Evolutionary conservation across 306 rosid species (phyloP), one percentile per base, ranked within the genome.

Genomic region (Gillenia trifoliata): DNA sequence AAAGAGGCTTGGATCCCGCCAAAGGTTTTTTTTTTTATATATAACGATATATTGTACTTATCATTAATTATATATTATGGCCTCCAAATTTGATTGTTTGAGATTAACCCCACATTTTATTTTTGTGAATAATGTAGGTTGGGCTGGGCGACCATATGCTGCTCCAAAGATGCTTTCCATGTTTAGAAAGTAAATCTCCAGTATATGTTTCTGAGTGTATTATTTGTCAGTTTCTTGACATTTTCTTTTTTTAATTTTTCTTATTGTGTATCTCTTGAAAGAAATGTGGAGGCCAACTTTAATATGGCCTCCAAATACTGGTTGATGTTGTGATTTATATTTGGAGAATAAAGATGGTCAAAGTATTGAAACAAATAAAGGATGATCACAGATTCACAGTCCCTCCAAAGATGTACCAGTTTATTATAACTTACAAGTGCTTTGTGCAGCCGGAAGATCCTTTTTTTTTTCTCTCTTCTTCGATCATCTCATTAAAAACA

Each of bases 1-100:
- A 49, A 4, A 50, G 76, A 31, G 81, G 85, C 34, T 45, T 72
- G 2, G 81, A 81, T 33, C 80, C 83, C 50, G 16, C 76, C 11
- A 80, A 70, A 55, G 83, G 80, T 50, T 70, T 8, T 6, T 8
- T 30, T 34, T 38, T 38, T 38, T 11, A 9, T 8, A 38, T 38
- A n/a, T n/a, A 28, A 69, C 29, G 28, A 10, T 7, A 8, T n/a
- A 7, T 54, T 19, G 1, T 45, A 15, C 6, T 8, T 29, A 9
- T 19, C 29, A 30, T 50, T 47, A 23, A 6, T 3, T 16, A 17
- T 52, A 23, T 22, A 5, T 19, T 40, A 67, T 23, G 57, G 41
- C 6, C 17, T 16, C 41, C 41, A 38, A 38, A 31, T 33, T 47
- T 47, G 19, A 47, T 38, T 38, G 9, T 47, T 47, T 15, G 54